phyloP scores from a whole-genome alignment of 257 asterid genomes.

The Jacaranda copaia region DNA sequence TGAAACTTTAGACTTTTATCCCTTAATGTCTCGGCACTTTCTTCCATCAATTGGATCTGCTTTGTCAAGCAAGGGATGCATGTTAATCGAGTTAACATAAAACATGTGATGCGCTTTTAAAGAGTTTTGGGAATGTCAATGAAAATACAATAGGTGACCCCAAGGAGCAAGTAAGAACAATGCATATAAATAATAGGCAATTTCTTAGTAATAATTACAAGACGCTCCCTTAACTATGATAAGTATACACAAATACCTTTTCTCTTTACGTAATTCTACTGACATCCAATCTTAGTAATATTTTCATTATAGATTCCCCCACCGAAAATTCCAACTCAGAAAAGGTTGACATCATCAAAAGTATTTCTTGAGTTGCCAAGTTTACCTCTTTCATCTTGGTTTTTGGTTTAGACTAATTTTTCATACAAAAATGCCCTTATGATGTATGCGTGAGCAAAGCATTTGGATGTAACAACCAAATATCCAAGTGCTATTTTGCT shows the following conservation, averaged over 20 bases:
- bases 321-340: background rate
- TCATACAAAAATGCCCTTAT: background rate
- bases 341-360: background rate
- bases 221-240: background rate
- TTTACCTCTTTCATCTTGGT: background rate
- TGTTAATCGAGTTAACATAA: slow-evolving; percentile 34
- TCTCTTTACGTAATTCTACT: background rate
- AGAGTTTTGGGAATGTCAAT: slow-evolving; percentile 3
- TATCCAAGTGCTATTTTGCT: background rate
- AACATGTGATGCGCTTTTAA: slow-evolving; percentile 11
- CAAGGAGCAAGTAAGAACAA: background rate
- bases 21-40: slow-evolving; percentile 78
- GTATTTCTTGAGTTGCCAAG: background rate
- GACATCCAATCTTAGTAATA: background rate
- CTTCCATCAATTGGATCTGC: slow-evolving; percentile 96
- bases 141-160: slow-evolving; percentile 11
- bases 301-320: background rate
- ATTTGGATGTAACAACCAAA: background rate
- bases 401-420: background rate
- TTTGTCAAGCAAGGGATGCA: slow-evolving; percentile 41
- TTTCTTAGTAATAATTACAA: background rate
- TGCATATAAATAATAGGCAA: background rate
- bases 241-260: background rate
- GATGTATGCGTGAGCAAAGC: background rate
- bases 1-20: slow-evolving; percentile 87